Base-by-base conservation (phyloP, 371 early-diverging fungal genomes). In the Mortierella sp. region DNA sequence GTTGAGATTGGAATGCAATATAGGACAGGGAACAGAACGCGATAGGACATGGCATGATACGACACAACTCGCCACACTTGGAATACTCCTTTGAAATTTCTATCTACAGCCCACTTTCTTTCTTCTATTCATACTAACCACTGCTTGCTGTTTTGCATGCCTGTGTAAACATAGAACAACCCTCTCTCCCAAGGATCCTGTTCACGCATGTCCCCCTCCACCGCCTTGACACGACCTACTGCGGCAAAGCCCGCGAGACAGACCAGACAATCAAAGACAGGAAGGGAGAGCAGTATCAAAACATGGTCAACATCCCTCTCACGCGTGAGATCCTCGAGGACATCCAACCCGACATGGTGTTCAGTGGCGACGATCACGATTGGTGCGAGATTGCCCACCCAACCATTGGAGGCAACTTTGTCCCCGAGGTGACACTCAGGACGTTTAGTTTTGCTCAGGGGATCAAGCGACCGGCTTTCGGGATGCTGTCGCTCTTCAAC, bases 341-440 rank as follows among this genome's bases (percentile, higher is more conserved):
- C 0, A 81, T 97, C 21, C 80, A 92, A 31, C 98, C 99, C 0
- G 82, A 84, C 0, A 88, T 94, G 9, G 90, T 97, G 1, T 94
- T 98, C 74, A 96, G 96, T 70, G 99, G 97, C n/a, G 98, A 98
- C 80, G 98, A 98, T 86, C 99, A 98, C 80, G 98, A 98, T 77
- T 95, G 95, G 83, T 98, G 99, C 84, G 89, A 88, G 70, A 87
- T 94, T 4, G 71, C 84, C 6, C 95, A 95, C 78, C 70, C 74
- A 1, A 60, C 60, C 60, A 65, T 26, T 10, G 74, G 79, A n/a
- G 73, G 72, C 0, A 70, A 26, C 16, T 60, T 74, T 2, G 73
- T 79, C 1, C 79, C 81, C 2, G 93, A 93, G 78, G 88, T 90
- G 2, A 90, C 92, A 0, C 81, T 93, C 0, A 90, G 90, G 0